Evolutionary conservation across 2,329 filamentous ascomycete species (phyloP).

Genomic region (Epichloe brachyelytri): DNA sequence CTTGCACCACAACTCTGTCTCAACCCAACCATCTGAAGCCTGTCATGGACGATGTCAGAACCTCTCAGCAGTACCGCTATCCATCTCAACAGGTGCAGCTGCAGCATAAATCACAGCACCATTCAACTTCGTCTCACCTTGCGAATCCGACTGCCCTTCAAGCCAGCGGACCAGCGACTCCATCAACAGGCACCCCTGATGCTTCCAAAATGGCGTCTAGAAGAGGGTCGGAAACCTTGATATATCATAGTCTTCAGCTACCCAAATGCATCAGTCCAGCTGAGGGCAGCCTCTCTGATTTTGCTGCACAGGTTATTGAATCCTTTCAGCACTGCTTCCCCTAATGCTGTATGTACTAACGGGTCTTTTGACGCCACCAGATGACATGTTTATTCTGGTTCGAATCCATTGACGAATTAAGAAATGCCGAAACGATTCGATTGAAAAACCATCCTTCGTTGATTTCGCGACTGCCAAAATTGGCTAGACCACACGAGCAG

Average conservation of each 20-base stretch:
- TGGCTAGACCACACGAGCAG: constrained; percentile 63
- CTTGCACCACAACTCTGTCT: constrained; percentile 23
- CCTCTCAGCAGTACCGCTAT: constrained; percentile 20
- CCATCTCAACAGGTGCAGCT: constrained; percentile 14
- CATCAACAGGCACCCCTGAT: constrained; percentile 18
- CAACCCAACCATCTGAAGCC: constrained; percentile 21
- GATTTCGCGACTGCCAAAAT: constrained; percentile 45
- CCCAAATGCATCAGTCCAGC: constrained; percentile 62
- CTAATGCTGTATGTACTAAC: background rate
- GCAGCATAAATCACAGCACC: background rate
- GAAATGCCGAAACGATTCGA: constrained; percentile 54
- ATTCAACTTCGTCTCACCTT: background rate
- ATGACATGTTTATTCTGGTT: constrained; percentile 98
- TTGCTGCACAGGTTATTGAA: constrained; percentile 63
- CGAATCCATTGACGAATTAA: constrained; percentile 69
- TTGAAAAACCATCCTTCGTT: constrained; percentile 24
- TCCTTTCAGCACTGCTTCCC: background rate
- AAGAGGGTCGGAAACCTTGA: constrained; percentile 32
- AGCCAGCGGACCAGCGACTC: constrained; percentile 25
- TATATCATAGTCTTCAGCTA: constrained; percentile 53
- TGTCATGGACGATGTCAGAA: constrained; percentile 20
- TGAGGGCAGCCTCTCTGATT: constrained; percentile 67
- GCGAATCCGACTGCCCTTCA: constrained; percentile 17
- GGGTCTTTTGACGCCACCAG: constrained; percentile 28
- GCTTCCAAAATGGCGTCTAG: constrained; percentile 19